A percentile compares a stretch with the other conserved stretches of the same genome.
Conservation (phyloP, 1,284 basidiomycete genomes). For the Pseudozyma thailandica region DNA sequence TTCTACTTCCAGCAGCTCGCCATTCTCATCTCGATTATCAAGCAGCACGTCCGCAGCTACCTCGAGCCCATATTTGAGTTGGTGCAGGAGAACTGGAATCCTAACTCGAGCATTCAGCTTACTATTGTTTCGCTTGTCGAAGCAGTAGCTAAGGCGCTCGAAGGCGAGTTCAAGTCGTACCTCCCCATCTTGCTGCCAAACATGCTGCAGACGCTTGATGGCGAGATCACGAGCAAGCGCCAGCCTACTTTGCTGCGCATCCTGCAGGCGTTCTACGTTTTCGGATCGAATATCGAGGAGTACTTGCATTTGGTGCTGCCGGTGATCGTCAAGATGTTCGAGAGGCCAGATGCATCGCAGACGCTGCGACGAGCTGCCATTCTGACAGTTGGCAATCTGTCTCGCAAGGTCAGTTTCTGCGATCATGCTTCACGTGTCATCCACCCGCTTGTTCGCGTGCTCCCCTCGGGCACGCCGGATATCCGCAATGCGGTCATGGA, state of each 20-base stretch:
- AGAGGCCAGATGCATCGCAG: constrained; percentile 80
- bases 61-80: constrained; percentile 66
- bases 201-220: constrained; percentile 81
- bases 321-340: constrained; percentile 90
- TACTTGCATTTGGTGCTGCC: constrained; percentile 97
- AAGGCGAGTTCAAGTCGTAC: constrained; percentile 98
- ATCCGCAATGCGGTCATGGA: constrained; percentile 89
- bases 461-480: constrained; percentile 81
- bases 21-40: constrained; percentile 95
- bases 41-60: constrained; percentile 90
- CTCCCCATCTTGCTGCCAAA: constrained; percentile 91
- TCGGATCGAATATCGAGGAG: constrained; percentile 96
- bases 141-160: constrained; percentile 91
- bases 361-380: constrained; percentile 87
- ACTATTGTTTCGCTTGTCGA: constrained; percentile 94
- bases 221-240: constrained; percentile 64
- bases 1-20: constrained; percentile 97
- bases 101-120: constrained; percentile 81
- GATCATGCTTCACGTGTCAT: constrained; percentile 98
- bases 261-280: constrained; percentile 90
- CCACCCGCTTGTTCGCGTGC: constrained; percentile 89
- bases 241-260: constrained; percentile 86
- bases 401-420: constrained; percentile 95
- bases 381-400: constrained; percentile 88
- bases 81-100: constrained; percentile 67